Percentiles rank a stretch among this genome's conserved stretches.
Conservation (phyloP, 176 grass and related monocot genomes). For the Guadua angustifolia region DNA sequence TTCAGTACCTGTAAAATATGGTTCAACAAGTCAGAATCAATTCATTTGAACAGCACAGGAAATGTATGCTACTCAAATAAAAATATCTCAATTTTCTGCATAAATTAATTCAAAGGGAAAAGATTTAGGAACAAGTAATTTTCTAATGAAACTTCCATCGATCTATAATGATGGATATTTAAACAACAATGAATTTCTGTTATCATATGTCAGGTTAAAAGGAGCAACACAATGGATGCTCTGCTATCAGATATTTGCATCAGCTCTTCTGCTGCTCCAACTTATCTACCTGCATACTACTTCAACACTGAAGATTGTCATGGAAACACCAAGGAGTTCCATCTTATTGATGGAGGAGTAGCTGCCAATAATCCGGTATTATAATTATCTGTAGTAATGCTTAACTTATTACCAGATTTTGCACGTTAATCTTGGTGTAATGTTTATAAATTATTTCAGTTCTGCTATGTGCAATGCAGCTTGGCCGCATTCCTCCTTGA, state of each 20-base stretch:
- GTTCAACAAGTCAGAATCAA: background rate
- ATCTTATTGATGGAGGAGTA: conserved; percentile 85
- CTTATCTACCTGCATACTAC: conserved; percentile 80
- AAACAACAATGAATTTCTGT: background rate
- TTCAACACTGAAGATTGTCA: conserved; percentile 64
- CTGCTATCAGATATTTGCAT: conserved; percentile 87
- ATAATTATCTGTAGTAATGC: conserved; percentile 30
- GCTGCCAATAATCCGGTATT: conserved; percentile 86
- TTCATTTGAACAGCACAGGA: background rate
- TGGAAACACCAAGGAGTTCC: conserved; percentile 74
- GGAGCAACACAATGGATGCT: conserved; percentile 58
- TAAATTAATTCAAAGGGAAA: background rate
- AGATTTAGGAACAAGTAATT: background rate
- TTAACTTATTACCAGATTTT: background rate
- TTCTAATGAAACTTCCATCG: background rate
- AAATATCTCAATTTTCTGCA: background rate
- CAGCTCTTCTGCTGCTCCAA: conserved; percentile 80
- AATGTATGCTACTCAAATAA: conserved; percentile 24
- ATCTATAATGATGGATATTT: conserved; percentile 24
- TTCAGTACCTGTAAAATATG: conserved; percentile 29
- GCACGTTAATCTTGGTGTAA: conserved; percentile 6
- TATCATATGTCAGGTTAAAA: conserved; percentile 45
- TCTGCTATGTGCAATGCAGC: too few species aligned
- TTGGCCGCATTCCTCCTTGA: too few species aligned
- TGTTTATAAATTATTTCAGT: background rate